Conservation (phyloP, 2,329 filamentous ascomycete genomes). For the Fusarium brevicatenulatum region DNA sequence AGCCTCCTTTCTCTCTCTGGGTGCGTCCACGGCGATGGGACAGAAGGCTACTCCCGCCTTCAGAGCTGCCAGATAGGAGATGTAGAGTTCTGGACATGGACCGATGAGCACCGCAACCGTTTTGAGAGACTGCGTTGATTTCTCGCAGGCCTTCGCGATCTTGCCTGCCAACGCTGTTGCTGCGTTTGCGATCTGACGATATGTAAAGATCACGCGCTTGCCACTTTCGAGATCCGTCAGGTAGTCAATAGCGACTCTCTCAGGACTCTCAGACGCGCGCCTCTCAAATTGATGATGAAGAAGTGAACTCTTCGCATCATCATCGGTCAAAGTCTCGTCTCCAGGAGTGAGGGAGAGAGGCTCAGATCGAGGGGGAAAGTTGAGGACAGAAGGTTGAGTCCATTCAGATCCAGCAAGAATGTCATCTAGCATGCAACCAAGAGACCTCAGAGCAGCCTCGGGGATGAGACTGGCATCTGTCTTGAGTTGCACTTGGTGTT, state of each 20-base stretch:
- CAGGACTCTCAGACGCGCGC: not conserved
- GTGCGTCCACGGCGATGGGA: slow-evolving; percentile 3
- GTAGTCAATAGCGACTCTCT: slow-evolving; percentile 2
- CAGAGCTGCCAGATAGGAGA: slow-evolving; percentile 10
- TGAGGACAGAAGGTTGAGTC: slow-evolving; percentile 12
- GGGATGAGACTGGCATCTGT: not conserved
- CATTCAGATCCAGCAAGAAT: not conserved
- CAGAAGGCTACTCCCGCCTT: slow-evolving; percentile 22
- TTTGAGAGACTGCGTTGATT: not conserved
- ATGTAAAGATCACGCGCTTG: not conserved
- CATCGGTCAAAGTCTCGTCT: accelerated
- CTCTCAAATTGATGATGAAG: slow-evolving; percentile 17
- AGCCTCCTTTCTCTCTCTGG: not conserved
- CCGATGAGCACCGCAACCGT: slow-evolving; percentile 7
- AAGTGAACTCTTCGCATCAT: not conserved
- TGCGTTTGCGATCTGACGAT: not conserved
- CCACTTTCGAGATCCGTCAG: not conserved
- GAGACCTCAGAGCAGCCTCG: not conserved
- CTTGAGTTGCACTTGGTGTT: not conserved
- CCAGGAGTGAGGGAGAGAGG: not conserved
- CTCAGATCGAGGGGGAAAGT: slow-evolving; percentile 3
- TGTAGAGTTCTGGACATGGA: slow-evolving; percentile 16
- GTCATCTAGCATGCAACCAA: slow-evolving; percentile 4
- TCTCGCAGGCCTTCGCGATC: not conserved
- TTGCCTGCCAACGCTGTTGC: not conserved